Evolutionary conservation across 306 rosid species (phyloP), one percentile per base, ranked within the genome.

Genomic region (Prunus kanzakura): DNA sequence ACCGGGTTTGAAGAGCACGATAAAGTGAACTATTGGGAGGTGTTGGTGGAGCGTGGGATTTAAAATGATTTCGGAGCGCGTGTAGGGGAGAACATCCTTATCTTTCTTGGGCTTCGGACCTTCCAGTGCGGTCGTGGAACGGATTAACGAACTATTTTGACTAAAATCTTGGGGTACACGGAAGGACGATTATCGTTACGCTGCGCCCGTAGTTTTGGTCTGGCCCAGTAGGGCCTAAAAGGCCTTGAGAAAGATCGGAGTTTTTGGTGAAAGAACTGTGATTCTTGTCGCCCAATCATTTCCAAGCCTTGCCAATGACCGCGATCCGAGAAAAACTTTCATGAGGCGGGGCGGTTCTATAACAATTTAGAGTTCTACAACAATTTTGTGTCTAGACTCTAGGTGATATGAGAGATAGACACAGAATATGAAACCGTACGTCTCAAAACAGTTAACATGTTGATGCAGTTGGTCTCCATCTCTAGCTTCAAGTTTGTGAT

Each of bases 91-190:
- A 3, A 50, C 9, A 4, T 13, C 41, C 79, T 74, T 60, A 74
- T 79, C 83, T 46, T 67, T 66, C 16, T 80, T 38, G 66, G 64
- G 6, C 1, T 46, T 56, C 68, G 78, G 71, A 62, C 54, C 70
- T 4, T 16, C 30, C 38, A 3, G n/a, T 15, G 19, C 16, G 64
- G 16, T 30, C 46, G 30, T 41, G 32, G 72, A 64, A 64, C 72
- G 57, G 63, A 66, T 54, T 76, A 67, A 76, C 74, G 32, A 76
- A 57, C 74, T n/a, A 11, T 10, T 25, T 10, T 60, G 18, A 67
- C 55, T 4, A 19, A 0, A 3, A 4, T 5, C 14, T 35, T 6
- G 43, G 8, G 43, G 8, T 35, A 6, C 1, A 35, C 8, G 8
- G 8, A 35, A 35, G 43, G 43, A 35, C 43, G 3, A 16, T 30